A percentile compares a stretch with the other conserved stretches of the same genome.
phyloP scores from a whole-genome alignment of 495 filamentous ascomycete genomes.

The Aspergillus cavernicola region DNA sequence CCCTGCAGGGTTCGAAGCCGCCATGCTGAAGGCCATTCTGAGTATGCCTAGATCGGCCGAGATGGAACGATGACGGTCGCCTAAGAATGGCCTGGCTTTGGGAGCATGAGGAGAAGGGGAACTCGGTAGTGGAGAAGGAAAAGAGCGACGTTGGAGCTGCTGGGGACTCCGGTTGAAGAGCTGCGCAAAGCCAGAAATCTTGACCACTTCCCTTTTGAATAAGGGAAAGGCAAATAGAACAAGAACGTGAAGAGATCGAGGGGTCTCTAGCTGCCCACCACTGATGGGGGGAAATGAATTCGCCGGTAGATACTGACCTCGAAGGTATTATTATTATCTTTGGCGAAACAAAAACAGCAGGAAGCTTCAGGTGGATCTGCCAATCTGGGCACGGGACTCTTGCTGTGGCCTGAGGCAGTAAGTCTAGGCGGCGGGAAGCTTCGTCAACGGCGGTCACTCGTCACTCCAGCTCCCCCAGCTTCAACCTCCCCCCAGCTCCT shows the following conservation, averaged over 20 bases:
- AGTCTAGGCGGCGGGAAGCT: constrained; percentile 40
- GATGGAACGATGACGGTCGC: constrained; percentile 37
- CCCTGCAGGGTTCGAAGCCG: constrained; percentile 26
- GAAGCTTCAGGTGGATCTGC: constrained; percentile 8
- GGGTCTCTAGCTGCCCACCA: background rate
- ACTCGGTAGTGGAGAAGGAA: constrained; percentile 29
- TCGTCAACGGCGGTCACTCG: constrained; percentile 38
- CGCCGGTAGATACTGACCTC: too few species aligned
- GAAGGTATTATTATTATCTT: too few species aligned
- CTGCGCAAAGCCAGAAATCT: constrained; percentile 36
- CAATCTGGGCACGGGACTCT: constrained; percentile 16
- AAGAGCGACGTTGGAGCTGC: constrained; percentile 41
- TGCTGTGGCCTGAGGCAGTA: constrained; percentile 33
- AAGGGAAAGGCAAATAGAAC: constrained; percentile 12
- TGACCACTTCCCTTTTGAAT: constrained; percentile 26
- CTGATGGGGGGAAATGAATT: background rate
- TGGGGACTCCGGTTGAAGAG: constrained; percentile 40
- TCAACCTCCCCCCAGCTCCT: constrained; percentile 23
- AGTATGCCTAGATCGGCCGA: constrained; percentile 37
- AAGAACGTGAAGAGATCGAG: constrained; percentile 4
- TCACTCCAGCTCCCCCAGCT: constrained; percentile 20
- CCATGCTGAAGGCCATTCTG: constrained; percentile 69
- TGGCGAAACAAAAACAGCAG: constrained; percentile 35
- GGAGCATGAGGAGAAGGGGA: constrained; percentile 39
- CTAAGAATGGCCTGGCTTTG: constrained; percentile 29